phyloP scores from a whole-genome alignment of 2,329 filamentous ascomycete genomes.

The Xylaria sp. region DNA sequence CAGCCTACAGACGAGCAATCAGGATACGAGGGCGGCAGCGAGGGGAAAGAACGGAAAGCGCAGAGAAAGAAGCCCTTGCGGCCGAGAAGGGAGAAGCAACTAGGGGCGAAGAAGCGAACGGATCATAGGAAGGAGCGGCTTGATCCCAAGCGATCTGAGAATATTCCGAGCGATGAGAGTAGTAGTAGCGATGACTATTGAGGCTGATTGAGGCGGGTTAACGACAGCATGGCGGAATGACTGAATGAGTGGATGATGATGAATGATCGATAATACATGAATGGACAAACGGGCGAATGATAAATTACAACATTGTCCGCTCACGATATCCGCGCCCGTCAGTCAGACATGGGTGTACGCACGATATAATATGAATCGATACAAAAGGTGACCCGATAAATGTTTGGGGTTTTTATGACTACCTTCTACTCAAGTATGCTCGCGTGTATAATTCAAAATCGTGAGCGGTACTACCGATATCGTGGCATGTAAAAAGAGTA shows the following conservation, averaged over 20 bases:
- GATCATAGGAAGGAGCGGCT: not conserved
- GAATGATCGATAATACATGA: no score
- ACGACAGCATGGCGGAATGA: no score
- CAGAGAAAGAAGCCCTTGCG: not conserved
- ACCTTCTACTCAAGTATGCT: not conserved
- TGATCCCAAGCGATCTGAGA: not conserved
- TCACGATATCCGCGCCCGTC: not conserved
- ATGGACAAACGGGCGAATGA: no score
- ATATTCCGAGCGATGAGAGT: not conserved
- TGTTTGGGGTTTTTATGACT: not conserved
- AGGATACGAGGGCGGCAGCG: not conserved
- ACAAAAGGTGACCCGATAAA: not conserved
- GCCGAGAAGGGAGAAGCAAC: not conserved
- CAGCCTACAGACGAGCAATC: not conserved
- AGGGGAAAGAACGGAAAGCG: not conserved
- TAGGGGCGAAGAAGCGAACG: not conserved
- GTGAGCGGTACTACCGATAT: no score
- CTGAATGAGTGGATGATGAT: no score
- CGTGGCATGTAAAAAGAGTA: no score
- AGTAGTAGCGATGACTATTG: not conserved
- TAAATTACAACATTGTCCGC: no score
- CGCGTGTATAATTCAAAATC: no score
- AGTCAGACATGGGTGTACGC: not conserved
- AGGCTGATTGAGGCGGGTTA: no score
- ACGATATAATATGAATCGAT: not conserved